These are phyloP conservation scores for Casaregolazyma lundiana DNA, from an alignment of 1,139 yeast genomes.

Conservation along the genomic window DNA sequence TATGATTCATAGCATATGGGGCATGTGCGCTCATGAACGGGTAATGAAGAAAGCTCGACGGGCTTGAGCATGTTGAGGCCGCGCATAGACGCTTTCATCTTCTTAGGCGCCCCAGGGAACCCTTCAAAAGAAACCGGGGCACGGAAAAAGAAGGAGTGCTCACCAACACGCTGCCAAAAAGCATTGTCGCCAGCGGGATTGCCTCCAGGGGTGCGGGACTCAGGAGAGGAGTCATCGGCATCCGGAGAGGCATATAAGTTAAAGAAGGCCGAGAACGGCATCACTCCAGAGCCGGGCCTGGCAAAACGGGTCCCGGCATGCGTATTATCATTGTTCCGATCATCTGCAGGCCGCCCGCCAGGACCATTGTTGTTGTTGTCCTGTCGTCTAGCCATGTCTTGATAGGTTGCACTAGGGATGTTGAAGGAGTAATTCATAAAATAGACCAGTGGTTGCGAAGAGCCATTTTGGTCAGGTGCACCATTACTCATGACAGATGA, in stretches of 20 bases:
- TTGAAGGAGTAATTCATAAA: conserved; percentile 14
- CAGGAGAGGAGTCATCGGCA: not conserved
- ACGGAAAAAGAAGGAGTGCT: conserved; percentile 3
- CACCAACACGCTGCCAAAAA: conserved; percentile 5
- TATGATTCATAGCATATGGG: conserved; percentile 35
- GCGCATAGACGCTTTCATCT: conserved; percentile 30
- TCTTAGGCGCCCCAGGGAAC: conserved; percentile 14
- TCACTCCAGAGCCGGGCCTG: not conserved
- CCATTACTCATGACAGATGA: not conserved
- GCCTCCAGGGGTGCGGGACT: not conserved
- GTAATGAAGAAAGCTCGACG: conserved; percentile 24
- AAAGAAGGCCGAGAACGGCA: not conserved
- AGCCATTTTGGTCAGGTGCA: not conserved
- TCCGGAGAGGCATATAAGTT: not conserved
- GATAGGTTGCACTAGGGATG: conserved; percentile 6
- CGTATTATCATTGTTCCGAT: not conserved
- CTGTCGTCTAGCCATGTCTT: conserved; percentile 5
- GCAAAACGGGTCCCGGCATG: not conserved
- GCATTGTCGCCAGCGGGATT: not conserved
- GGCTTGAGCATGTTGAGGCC: conserved; percentile 28
- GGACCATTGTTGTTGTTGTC: conserved; percentile 3
- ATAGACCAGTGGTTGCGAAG: conserved; percentile 10
- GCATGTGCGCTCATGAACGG: conserved; percentile 29
- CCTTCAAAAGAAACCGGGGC: conserved; percentile 4
- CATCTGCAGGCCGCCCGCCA: not conserved